A percentile compares a stretch with the other conserved stretches of the same genome.
phyloP scores from a whole-genome alignment of 2,329 filamentous ascomycete genomes.

The Sporothrix variecibatus region DNA sequence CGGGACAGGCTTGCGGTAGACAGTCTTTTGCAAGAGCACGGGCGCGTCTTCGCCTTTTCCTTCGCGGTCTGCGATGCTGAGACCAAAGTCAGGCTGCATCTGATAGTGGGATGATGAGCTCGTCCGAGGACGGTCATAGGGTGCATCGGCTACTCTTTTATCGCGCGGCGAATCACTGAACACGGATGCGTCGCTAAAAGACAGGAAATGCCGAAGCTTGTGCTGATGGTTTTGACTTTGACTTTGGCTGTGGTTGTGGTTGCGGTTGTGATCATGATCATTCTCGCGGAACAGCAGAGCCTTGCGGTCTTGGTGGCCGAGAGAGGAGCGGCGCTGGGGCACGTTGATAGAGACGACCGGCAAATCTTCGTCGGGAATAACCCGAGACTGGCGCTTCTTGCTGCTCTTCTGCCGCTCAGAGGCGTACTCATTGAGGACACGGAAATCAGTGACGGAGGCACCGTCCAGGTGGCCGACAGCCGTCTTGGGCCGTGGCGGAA shows the following conservation, averaged over 20 bases:
- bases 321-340: constrained; percentile 21
- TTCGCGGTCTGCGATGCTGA: background rate
- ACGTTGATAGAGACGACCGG: background rate
- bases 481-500: constrained; percentile 26
- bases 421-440: background rate
- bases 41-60: background rate
- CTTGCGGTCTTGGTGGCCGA: constrained; percentile 13
- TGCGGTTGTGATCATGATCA: background rate
- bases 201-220: constrained; percentile 10
- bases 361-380: background rate
- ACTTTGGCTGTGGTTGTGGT: background rate
- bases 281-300: background rate
- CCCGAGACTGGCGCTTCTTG: constrained; percentile 11
- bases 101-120: background rate
- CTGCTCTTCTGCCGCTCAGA: constrained; percentile 1
- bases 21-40: constrained; percentile 11
- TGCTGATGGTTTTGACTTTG: too few species aligned
- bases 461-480: constrained; percentile 14
- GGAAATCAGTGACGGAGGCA: background rate
- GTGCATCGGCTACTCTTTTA: background rate
- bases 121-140: background rate
- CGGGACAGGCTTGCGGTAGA: constrained; percentile 23
- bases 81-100: background rate
- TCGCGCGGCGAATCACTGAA: background rate
- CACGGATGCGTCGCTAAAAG: constrained; percentile 8